Evolutionary conservation across 1,284 basidiomycete species (phyloP).

Genomic region (Trichosporon inkin): DNA sequence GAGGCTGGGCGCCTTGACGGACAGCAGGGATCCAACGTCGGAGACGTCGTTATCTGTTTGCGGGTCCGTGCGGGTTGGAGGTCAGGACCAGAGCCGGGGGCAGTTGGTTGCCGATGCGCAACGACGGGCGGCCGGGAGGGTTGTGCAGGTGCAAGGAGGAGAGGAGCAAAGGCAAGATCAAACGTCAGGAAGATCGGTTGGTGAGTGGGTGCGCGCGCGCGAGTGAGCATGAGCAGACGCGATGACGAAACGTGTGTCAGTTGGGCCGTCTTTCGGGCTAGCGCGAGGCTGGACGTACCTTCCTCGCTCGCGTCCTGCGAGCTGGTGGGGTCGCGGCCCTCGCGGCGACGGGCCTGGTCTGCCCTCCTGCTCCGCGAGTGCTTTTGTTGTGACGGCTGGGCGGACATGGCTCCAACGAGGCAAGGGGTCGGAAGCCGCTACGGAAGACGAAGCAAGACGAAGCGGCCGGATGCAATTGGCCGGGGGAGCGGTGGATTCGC

Average conservation of each 20-base stretch:
- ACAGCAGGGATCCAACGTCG: constrained; percentile 46
- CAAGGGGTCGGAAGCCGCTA: neutral
- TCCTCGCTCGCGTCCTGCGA: constrained; percentile 50
- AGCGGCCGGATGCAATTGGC: constrained; percentile 2
- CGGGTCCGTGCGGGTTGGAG: neutral
- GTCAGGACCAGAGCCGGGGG: no score
- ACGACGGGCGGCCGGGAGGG: no score
- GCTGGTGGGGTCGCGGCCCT: constrained; percentile 22
- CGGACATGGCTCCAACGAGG: constrained; percentile 7
- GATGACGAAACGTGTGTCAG: neutral
- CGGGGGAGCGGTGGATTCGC: neutral
- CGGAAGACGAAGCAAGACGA: neutral
- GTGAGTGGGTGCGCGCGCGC: neutral
- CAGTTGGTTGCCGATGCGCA: no score
- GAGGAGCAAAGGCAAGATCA: no score
- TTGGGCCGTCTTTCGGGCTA: neutral
- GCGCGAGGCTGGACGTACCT: constrained; percentile 31
- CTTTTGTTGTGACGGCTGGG: constrained; percentile 17
- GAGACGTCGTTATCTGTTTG: constrained; percentile 44
- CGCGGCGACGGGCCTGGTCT: constrained; percentile 18
- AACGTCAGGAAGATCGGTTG: neutral
- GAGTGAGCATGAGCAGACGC: neutral
- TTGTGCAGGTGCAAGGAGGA: no score
- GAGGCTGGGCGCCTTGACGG: constrained; percentile 28
- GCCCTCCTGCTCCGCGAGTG: constrained; percentile 10